phyloP scores from a whole-genome alignment of 228 moss, liverwort and hornwort species.

The Sphagnum magellanicum region DNA sequence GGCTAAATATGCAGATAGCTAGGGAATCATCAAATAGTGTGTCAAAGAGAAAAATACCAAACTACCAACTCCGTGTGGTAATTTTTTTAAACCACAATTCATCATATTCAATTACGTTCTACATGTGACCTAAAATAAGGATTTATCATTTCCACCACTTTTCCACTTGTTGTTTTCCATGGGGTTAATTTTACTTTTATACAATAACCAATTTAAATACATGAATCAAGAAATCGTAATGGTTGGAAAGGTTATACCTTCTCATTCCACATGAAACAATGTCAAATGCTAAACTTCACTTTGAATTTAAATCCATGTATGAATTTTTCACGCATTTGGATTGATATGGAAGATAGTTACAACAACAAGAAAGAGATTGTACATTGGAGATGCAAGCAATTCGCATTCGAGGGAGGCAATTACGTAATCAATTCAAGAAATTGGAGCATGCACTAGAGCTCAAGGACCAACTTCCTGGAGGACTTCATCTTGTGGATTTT shows the following conservation, averaged over 20 bases:
- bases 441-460: slow-evolving; percentile 59
- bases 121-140: too few species aligned
- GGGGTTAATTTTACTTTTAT: too few species aligned
- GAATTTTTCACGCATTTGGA: neutral
- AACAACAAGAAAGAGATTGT: slow-evolving; percentile 56
- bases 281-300: too few species aligned
- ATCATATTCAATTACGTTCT: too few species aligned
- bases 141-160: too few species aligned
- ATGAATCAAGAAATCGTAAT: too few species aligned
- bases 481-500: slow-evolving; percentile 78
- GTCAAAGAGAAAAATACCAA: slow-evolving; percentile 43
- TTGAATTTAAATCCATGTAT: too few species aligned
- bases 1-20: slow-evolving; percentile 42
- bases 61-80: slow-evolving; percentile 36
- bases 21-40: slow-evolving; percentile 57
- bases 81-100: neutral
- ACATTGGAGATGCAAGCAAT: slow-evolving; percentile 58
- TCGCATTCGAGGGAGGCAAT: slow-evolving; percentile 58
- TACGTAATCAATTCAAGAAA: slow-evolving; percentile 65
- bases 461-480: slow-evolving; percentile 86
- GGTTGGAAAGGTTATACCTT: too few species aligned
- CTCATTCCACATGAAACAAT: too few species aligned
- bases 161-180: too few species aligned
- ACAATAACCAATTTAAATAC: too few species aligned
- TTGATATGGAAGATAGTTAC: slow-evolving; percentile 30